Conservation (phyloP, 805 yeast species). For the Candida tammaniensis region DNA sequence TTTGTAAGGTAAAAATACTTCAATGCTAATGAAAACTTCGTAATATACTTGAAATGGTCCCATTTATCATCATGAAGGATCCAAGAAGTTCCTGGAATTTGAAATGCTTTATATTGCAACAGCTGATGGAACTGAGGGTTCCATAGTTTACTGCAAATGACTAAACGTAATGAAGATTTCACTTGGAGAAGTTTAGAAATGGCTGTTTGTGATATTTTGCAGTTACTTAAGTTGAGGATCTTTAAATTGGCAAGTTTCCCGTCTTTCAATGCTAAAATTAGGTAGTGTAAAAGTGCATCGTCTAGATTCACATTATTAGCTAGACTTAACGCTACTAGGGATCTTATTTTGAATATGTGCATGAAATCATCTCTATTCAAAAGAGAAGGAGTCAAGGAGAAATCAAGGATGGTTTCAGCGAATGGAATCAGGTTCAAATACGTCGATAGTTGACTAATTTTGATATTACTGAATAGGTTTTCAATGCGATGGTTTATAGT, state of each 20-base stretch:
- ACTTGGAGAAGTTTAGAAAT: conserved; percentile 11
- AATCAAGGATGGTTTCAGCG: conserved; percentile 23
- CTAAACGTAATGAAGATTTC: conserved; percentile 2
- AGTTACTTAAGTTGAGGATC: conserved; percentile 21
- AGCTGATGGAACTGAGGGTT: conserved; percentile 2
- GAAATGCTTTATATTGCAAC: not conserved
- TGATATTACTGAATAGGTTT: conserved; percentile 30
- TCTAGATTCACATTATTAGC: conserved; percentile 27
- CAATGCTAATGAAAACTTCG: conserved; percentile 23
- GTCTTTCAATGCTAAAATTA: conserved; percentile 17
- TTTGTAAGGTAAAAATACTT: conserved; percentile 19
- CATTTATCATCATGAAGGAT: conserved; percentile 11
- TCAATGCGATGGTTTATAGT: conserved; percentile 30
- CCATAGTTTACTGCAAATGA: conserved; percentile 16
- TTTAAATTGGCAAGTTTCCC: conserved; percentile 18
- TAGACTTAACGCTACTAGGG: conserved; percentile 28
- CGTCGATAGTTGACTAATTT: conserved; percentile 18
- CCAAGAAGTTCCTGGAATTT: conserved; percentile 26
- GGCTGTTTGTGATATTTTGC: conserved; percentile 17
- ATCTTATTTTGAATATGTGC: conserved; percentile 23
- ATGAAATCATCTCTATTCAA: conserved; percentile 22
- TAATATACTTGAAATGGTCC: conserved; percentile 10
- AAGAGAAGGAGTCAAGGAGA: conserved; percentile 16
- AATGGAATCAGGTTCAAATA: conserved; percentile 17
- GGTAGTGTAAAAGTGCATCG: conserved; percentile 27